Base-by-base conservation (phyloP, 805 yeast species). In the Starmerella gropengiesseri region DNA sequence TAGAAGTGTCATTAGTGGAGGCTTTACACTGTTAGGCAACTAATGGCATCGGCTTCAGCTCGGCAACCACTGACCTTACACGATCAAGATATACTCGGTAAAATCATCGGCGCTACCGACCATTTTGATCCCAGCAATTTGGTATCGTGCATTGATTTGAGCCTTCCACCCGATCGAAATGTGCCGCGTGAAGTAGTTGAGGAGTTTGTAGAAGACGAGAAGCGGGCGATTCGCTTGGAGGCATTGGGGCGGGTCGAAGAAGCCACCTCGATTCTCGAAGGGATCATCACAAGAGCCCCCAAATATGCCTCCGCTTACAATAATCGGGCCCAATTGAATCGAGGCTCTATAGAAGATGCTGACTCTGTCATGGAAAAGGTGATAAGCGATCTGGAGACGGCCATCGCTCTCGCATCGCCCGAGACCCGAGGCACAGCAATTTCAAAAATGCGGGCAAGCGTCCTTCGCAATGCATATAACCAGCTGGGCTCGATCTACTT, bases 231-330 rank as follows among this genome's bases (percentile, higher is more conserved):
- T 18, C 31, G 3, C n/a, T 42, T 45, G 6, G 47, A 40, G 8
- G 43, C 52, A 11, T 22, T 20, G 4, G 45, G 40, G 5, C 26
- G 41, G 16, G 25, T 16, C 13, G 25, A 12, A 1, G 43, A 17
- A 27, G 59, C 59, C 2, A 18, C 48, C 30, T 45, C 22, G 8
- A 23, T 54, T 4, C 38, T 61, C 25, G 34, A 47, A 35, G 41
- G 16, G 5, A 43, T 61, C 22, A 44, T 60, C 6, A 37, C 18
- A 7, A 29, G 30, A 27, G 44, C 52, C n/a, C 63, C 64, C 7
- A 21, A 36, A 5, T 59, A 61, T 29, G 60, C 64, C 4, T 53
- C 60, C 3, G 63, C 57, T 4, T 60, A 61, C 48, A 59, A 58
- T 47, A 61, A 61, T 44, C 52, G 61, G 3, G 64, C 63, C 2